phyloP scores from a whole-genome alignment of 495 filamentous ascomycete species.

The Aspergillus sclerotiicarbonarius region DNA sequence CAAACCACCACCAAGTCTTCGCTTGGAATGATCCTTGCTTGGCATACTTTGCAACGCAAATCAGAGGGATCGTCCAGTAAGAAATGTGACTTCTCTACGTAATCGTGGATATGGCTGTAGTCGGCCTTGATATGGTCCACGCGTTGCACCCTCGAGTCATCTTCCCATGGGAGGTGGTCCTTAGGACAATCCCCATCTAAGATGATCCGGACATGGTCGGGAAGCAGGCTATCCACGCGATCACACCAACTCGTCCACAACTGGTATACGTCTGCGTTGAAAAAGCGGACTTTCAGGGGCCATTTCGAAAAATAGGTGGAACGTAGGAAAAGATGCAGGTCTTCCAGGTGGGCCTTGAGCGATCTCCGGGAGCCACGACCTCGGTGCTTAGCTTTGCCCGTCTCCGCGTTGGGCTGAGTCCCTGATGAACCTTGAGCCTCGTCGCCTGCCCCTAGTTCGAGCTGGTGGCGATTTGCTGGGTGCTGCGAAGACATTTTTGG shows the following conservation, averaged over 20 bases:
- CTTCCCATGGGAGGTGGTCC: slow-evolving; percentile 1
- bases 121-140: slow-evolving; percentile 62
- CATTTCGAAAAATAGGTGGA: slow-evolving; percentile 73
- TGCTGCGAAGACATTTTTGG: slow-evolving; percentile 52
- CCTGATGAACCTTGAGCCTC: slow-evolving; percentile 43
- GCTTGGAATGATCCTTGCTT: slow-evolving; percentile 41
- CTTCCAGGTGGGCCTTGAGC: slow-evolving; percentile 62
- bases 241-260: slow-evolving; percentile 65
- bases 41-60: slow-evolving; percentile 64
- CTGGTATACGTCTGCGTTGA: slow-evolving; percentile 62
- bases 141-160: slow-evolving; percentile 19
- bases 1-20: slow-evolving; percentile 66
- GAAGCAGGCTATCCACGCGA: slow-evolving; percentile 45
- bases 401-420: slow-evolving; percentile 15
- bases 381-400: background rate
- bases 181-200: slow-evolving; percentile 48
- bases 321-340: slow-evolving; percentile 75
- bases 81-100: slow-evolving; percentile 68
- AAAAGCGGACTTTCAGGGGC: slow-evolving; percentile 84
- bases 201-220: slow-evolving; percentile 50
- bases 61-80: slow-evolving; percentile 60
- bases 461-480: slow-evolving; percentile 61
- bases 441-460: slow-evolving; percentile 3
- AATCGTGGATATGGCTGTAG: slow-evolving; percentile 61
- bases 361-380: slow-evolving; percentile 53